phyloP scores from a whole-genome alignment of 2,329 filamentous ascomycete genomes.

The Cladophialophora psammophila region DNA sequence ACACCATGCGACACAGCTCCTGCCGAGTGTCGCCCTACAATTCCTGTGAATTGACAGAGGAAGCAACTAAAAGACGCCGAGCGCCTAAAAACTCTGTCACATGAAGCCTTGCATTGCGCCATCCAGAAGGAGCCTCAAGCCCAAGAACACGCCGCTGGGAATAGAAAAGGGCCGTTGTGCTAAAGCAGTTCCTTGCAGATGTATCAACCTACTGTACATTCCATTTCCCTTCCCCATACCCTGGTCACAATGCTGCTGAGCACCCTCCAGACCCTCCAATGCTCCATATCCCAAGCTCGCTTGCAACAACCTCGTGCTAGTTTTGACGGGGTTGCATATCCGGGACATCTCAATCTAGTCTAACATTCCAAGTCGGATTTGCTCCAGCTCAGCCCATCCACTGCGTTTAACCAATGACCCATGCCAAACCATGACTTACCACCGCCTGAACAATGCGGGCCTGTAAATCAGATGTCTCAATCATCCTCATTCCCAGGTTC shows the following conservation, averaged over 20 bases:
- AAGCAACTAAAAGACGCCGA: neutral
- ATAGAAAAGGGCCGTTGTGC: neutral
- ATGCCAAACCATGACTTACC: neutral
- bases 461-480: constrained; percentile 14
- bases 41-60: neutral
- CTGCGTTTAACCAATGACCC: neutral
- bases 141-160: constrained; percentile 1
- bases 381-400: neutral
- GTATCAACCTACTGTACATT: neutral
- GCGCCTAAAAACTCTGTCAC: constrained; percentile 15
- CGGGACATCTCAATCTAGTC: neutral
- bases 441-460: neutral
- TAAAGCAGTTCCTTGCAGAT: neutral
- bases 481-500: constrained; percentile 34
- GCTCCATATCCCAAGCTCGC: neutral
- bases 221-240: neutral
- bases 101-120: constrained; percentile 18
- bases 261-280: neutral
- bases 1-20: neutral
- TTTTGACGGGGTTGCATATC: neutral
- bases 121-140: neutral
- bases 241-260: neutral
- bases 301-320: neutral
- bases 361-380: neutral
- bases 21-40: neutral